Evolutionary conservation across 805 yeast genomes (phyloP).

Genomic region (Yamadazyma nakazawae): DNA sequence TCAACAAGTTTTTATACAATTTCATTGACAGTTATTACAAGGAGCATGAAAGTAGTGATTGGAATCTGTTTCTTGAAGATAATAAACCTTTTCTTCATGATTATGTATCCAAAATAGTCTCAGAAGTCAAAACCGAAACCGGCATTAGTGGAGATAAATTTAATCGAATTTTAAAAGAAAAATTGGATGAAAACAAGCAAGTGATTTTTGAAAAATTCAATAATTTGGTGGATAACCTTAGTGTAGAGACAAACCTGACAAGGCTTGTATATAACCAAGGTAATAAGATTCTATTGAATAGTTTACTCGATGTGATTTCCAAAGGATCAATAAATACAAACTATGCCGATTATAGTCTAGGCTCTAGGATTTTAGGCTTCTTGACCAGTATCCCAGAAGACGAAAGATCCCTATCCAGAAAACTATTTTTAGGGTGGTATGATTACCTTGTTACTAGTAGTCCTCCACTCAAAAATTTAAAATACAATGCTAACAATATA

Average conservation of each 20-base stretch:
- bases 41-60: conserved; percentile 13
- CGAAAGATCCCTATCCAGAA: conserved; percentile 21
- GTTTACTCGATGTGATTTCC: conserved; percentile 28
- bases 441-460: conserved; percentile 27
- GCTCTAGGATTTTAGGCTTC: conserved; percentile 40
- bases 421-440: conserved; percentile 38
- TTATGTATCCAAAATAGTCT: conserved; percentile 12
- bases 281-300: conserved; percentile 24
- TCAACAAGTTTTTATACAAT: conserved; percentile 31
- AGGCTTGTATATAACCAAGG: conserved; percentile 13
- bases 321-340: conserved; percentile 35
- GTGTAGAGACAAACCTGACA: conserved; percentile 11
- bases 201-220: conserved; percentile 22
- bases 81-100: conserved; percentile 19
- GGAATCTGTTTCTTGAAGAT: conserved; percentile 23
- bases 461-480: conserved; percentile 23
- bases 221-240: conserved; percentile 23
- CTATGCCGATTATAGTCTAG: conserved; percentile 38
- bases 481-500: conserved; percentile 38
- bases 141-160: conserved; percentile 21
- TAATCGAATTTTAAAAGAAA: conserved; percentile 20
- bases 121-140: conserved; percentile 8
- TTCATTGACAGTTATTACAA: conserved; percentile 28
- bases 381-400: conserved; percentile 26
- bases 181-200: conserved; percentile 23